phyloP scores from a whole-genome alignment of 2,329 filamentous ascomycete genomes.

The Alternaria hordeiaustralica region DNA sequence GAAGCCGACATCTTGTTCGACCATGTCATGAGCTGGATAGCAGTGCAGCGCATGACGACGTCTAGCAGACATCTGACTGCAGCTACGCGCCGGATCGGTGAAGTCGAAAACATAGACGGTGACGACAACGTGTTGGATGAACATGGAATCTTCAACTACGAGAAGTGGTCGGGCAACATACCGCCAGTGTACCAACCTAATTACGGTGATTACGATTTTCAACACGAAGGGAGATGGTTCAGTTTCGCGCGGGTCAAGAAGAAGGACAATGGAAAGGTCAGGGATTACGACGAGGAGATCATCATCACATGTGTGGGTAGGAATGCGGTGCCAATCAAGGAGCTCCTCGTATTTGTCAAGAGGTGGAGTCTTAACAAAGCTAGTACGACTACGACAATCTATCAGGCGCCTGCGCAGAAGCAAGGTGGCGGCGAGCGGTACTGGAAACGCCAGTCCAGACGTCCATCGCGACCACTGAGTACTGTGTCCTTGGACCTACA shows the following conservation, averaged over 20 bases:
- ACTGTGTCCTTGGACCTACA: constrained; percentile 75
- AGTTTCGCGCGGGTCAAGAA: constrained; percentile 48
- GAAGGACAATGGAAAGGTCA: constrained; percentile 31
- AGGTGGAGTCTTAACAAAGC: constrained; percentile 52
- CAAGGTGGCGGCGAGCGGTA: constrained; percentile 18
- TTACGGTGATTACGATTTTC: constrained; percentile 54
- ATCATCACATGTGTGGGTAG: constrained; percentile 56
- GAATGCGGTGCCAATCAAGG: constrained; percentile 56
- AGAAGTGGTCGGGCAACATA: constrained; percentile 55
- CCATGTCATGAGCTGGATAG: constrained; percentile 51
- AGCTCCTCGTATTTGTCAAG: constrained; percentile 53
- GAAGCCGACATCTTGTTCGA: background rate
- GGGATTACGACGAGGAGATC: constrained; percentile 51
- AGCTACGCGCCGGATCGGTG: constrained; percentile 41
- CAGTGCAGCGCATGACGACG: constrained; percentile 14
- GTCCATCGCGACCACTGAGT: constrained; percentile 64
- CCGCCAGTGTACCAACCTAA: constrained; percentile 59
- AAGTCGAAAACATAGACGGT: constrained; percentile 37
- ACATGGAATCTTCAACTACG: constrained; percentile 56
- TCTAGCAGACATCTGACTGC: constrained; percentile 48
- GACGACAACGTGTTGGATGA: background rate
- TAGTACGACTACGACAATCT: constrained; percentile 54
- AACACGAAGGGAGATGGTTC: constrained; percentile 49
- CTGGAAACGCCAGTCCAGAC: constrained; percentile 49
- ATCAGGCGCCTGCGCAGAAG: constrained; percentile 52